Evolutionary conservation across 2,329 filamentous ascomycete species (phyloP).

Genomic region (Lizonia empirigonia): DNA sequence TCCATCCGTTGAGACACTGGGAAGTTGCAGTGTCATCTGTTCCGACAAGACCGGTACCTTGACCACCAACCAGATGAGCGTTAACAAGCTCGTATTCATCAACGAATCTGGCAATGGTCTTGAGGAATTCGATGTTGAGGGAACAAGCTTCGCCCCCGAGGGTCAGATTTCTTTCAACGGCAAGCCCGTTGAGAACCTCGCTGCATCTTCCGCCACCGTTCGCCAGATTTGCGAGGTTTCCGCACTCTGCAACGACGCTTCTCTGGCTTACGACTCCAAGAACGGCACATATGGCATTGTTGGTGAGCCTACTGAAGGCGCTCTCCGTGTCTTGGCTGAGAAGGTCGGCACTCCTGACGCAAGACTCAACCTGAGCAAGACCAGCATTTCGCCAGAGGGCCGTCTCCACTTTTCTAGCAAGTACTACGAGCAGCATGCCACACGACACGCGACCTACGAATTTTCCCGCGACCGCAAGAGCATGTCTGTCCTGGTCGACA

Average conservation of each 20-base stretch:
- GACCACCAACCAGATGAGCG: slow-evolving; percentile 99
- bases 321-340: slow-evolving; percentile 86
- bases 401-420: slow-evolving; percentile 81
- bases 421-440: slow-evolving; percentile 78
- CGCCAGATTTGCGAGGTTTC: slow-evolving; percentile 74
- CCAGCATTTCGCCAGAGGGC: slow-evolving; percentile 58
- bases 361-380: slow-evolving; percentile 59
- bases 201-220: slow-evolving; percentile 75
- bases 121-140: slow-evolving; percentile 87
- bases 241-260: slow-evolving; percentile 86
- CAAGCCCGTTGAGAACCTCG: slow-evolving; percentile 69
- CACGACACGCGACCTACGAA: slow-evolving; percentile 85
- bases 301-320: slow-evolving; percentile 94
- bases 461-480: slow-evolving; percentile 98
- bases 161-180: slow-evolving; percentile 74
- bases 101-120: slow-evolving; percentile 73
- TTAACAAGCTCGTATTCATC: slow-evolving; percentile 88
- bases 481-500: slow-evolving; percentile 92
- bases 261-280: slow-evolving; percentile 79
- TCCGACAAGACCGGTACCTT: slow-evolving; percentile 98
- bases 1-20: slow-evolving; percentile 95
- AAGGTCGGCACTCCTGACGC: slow-evolving; percentile 87
- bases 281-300: slow-evolving; percentile 77
- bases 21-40: slow-evolving; percentile 99
- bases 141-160: slow-evolving; percentile 87